Base-by-base conservation (phyloP, 2,329 filamentous ascomycete genomes). In the Fonsecaea erecta region DNA sequence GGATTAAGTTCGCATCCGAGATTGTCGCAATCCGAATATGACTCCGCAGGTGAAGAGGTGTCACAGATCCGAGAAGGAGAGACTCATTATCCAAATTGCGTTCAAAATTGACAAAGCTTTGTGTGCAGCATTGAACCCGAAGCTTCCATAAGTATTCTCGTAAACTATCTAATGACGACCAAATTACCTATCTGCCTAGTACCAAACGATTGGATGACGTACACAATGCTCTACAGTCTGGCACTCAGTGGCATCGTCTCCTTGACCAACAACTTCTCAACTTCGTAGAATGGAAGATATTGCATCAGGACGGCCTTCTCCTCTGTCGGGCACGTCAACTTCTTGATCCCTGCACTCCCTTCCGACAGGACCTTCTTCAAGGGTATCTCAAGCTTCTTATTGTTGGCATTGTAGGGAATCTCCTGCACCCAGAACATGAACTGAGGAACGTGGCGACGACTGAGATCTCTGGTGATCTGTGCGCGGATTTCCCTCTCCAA, bases 381-480 rank as follows among this genome's bases (percentile, higher is more conserved):
- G 11, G 55, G 62, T 26, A 60, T 68, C 52, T 69, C 67, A n/a
- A 69, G 34, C 43, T 67, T 69, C 43, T 67, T 65, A 5, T 60
- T 61, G 54, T 67, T 67, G n/a, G 60, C 52, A 21, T 60, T 69
- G 43, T 67, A 53, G 1, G 64, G 67, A 2, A 69, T 63, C 51
- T 64, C 51, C 9, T 43, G 35, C 8, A 63, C 54, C 34, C 35
- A 55, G 34, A 65, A 56, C 28, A 69, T 46, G n/a, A 60, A 67
- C 26, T 64, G 46, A 18, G 67, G 67, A 1, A 69, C 67, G 56
- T 69, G 67, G 5, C 67, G 43, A 14, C 52, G 86, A 40, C 88
- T 91, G 72, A 89, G 77, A 68, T 90, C 88, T 68, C 78, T 82
- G 2, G 81, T 82, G 73, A 96, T 92, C 11, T 84, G 85, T 14